phyloP scores from a whole-genome alignment of 768 basidiomycete genomes.

The Symmetrospora coprosmae region DNA sequence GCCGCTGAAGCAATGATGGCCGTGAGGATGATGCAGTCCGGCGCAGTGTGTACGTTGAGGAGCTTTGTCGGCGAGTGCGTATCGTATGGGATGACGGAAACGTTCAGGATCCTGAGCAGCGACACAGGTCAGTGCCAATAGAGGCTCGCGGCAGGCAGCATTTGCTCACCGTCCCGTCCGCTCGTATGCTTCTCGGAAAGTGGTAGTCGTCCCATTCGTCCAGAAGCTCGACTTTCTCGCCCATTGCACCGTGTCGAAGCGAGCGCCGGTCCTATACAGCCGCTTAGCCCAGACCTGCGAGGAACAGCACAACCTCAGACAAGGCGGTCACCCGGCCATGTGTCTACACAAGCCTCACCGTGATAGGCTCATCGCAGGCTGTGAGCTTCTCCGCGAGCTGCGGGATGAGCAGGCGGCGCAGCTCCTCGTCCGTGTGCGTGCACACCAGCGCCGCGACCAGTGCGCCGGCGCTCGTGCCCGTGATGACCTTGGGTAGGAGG shows the following conservation, averaged over 20 bases:
- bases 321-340: no score
- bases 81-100: slow-evolving; percentile 43
- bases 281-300: slow-evolving; percentile 36
- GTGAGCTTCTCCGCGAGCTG: slow-evolving; percentile 64
- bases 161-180: slow-evolving; percentile 51
- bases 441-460: slow-evolving; percentile 56
- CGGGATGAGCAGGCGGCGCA: slow-evolving; percentile 61
- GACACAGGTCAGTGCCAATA: no score
- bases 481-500: slow-evolving; percentile 76
- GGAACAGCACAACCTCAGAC: background rate
- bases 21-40: slow-evolving; percentile 51
- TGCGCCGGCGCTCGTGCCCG: slow-evolving; percentile 87
- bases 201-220: slow-evolving; percentile 78
- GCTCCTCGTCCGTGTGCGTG: slow-evolving; percentile 75
- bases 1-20: slow-evolving; percentile 54
- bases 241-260: slow-evolving; percentile 82
- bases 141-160: background rate
- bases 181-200: slow-evolving; percentile 86
- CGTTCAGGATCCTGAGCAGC: slow-evolving; percentile 73
- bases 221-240: slow-evolving; percentile 81
- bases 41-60: slow-evolving; percentile 89
- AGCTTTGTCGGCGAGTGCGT: slow-evolving; percentile 71
- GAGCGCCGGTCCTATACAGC: slow-evolving; percentile 74
- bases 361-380: slow-evolving; percentile 35
- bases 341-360: background rate